Percentiles rank a stretch among this genome's conserved stretches.
Conservation (phyloP, 495 filamentous ascomycete species). For the Filosporella fistucella region DNA sequence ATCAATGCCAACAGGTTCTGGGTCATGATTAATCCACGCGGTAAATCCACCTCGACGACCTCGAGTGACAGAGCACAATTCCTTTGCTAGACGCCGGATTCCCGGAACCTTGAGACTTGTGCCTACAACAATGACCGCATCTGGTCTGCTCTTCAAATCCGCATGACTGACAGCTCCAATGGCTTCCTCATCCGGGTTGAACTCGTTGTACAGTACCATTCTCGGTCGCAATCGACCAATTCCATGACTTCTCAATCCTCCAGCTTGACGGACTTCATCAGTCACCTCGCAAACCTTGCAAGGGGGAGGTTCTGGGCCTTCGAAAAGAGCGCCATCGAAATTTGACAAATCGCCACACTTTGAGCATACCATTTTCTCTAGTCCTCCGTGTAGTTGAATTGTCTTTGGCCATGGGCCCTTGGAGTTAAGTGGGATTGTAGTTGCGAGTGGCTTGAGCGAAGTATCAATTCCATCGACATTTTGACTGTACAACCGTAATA, state of each 20-base stretch:
- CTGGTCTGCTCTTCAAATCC: constrained; percentile 79
- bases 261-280: constrained; percentile 71
- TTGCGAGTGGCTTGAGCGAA: constrained; percentile 72
- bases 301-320: constrained; percentile 76
- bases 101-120: constrained; percentile 95
- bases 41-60: constrained; percentile 81
- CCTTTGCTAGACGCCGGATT: constrained; percentile 80
- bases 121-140: constrained; percentile 90
- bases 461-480: constrained; percentile 96
- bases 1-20: constrained; percentile 73
- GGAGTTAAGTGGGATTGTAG: constrained; percentile 54
- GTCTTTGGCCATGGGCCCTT: constrained; percentile 93
- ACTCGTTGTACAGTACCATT: constrained; percentile 96
- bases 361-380: constrained; percentile 93
- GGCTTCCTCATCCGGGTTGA: constrained; percentile 92
- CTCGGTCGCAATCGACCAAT: constrained; percentile 86
- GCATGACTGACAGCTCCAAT: constrained; percentile 85
- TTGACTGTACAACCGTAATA: constrained; percentile 91
- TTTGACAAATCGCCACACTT: constrained; percentile 73
- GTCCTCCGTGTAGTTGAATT: constrained; percentile 89
- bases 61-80: constrained; percentile 79
- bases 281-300: constrained; percentile 71
- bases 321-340: constrained; percentile 76
- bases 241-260: constrained; percentile 89
- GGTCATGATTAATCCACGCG: constrained; percentile 90